Base-by-base conservation (phyloP, 1,139 yeast species). In the Saccharomyces hybrid region DNA sequence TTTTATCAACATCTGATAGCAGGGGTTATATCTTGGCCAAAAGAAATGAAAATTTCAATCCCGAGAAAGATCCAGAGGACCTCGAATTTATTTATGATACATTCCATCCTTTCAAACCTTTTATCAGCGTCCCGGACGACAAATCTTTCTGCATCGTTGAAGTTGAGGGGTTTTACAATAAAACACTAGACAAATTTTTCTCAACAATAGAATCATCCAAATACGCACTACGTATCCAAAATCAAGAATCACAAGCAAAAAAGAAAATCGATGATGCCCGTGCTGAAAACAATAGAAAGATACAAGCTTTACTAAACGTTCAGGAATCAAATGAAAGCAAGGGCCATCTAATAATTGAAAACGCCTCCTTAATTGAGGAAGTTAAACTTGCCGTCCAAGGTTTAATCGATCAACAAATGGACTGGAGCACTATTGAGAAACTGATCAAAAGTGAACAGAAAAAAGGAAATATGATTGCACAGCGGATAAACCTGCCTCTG, bases 401-500 rank as follows among this genome's bases (percentile, higher is more conserved):
- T 0, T 72, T 88, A 54, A 61, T 91, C 4, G 83, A 85, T 52
- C 95, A 88, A 66, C 95, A 89, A 60, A 88, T 89, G 91, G 98
- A 93, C 67, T 93, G 99, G 99, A 79, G 82, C 34, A 87, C 89
- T 59, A 90, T 91, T 57, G 97, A 87, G 66, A 83, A 85, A 60
- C 73, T 85, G 54, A 83, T 93, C 53, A 74, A 78, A 53, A 77
- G 83, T 51, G 97, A 91, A 63, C 84, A 88, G 62, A 71, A 75
- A 1, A 79, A 84, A 60, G 84, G 84, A 0, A 87, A 86, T 63
- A 69, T 73, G 2, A 75, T 84, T 52, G 96, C 97, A 0, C 72
- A 74, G 47, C 65, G 77, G 54, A 85, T 91, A 53, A 75, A 77
- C 49, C 68, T 84, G 42, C 96, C 97, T 0, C 75, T 93, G 63